Conservation (phyloP, 2,329 filamentous ascomycete genomes). For the Teratosphaeriaceae sp. region DNA sequence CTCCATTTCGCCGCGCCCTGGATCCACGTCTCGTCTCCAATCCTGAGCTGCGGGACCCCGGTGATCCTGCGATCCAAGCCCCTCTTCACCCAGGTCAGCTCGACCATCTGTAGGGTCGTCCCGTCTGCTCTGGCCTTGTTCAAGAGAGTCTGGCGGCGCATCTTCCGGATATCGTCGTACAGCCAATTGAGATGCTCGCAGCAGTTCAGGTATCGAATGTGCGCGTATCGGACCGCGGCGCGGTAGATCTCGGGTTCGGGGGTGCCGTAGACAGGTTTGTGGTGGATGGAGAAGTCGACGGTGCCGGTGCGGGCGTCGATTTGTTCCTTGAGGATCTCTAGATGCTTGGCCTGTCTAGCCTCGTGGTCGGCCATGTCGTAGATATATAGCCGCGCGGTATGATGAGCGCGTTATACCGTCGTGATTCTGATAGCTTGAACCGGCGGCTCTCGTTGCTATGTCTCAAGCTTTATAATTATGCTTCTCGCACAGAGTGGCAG, state of each 20-base stretch:
- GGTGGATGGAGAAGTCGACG: neutral
- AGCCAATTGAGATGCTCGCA: neutral
- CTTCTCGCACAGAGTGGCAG: too few relatives aligned
- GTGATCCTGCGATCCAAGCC: neutral
- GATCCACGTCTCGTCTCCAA: neutral
- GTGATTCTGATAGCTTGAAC: too few relatives aligned
- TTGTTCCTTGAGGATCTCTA: constrained; percentile 1
- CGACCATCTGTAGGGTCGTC: neutral
- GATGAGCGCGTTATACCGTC: too few relatives aligned
- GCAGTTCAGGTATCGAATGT: neutral
- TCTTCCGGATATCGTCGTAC: neutral
- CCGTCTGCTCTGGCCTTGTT: constrained; percentile 2
- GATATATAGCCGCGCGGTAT: neutral
- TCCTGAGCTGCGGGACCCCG: neutral
- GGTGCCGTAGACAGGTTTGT: neutral
- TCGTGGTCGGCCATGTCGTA: neutral
- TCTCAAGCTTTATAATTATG: too few relatives aligned
- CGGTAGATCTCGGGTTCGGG: constrained; percentile 3
- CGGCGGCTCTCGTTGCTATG: too few relatives aligned
- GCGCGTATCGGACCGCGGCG: constrained; percentile 1
- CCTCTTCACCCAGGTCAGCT: neutral
- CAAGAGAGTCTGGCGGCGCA: neutral
- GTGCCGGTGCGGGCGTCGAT: constrained; percentile 1
- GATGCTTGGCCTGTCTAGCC: neutral
- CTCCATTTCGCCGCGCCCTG: neutral